Percentiles rank a stretch among this genome's conserved stretches.
phyloP scores from a whole-genome alignment of 2,329 filamentous ascomycete species.

The Cladophialophora carrionii region DNA sequence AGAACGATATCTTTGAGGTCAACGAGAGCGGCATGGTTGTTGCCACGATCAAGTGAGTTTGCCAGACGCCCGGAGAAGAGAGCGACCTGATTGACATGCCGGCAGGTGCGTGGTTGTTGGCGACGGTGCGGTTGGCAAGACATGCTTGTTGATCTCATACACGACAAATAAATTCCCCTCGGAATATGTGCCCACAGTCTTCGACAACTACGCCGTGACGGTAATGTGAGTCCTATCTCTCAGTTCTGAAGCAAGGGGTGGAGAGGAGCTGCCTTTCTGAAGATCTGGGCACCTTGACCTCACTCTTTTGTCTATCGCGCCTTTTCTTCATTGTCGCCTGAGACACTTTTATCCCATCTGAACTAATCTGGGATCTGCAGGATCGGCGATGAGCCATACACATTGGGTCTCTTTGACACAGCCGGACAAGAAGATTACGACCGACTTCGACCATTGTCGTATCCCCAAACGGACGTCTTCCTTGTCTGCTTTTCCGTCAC shows the following conservation, averaged over 20 bases:
- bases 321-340: background rate
- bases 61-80: conserved; percentile 21
- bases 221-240: conserved; percentile 75
- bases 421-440: conserved; percentile 99
- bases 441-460: conserved; percentile 90
- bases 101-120: conserved; percentile 95
- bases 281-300: background rate
- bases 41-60: conserved; percentile 65
- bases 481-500: conserved; percentile 98
- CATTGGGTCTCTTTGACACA: conserved; percentile 95
- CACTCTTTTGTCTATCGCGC: background rate
- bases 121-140: conserved; percentile 99
- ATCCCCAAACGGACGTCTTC: conserved; percentile 98
- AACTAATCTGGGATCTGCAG: conserved; percentile 54
- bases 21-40: conserved; percentile 57
- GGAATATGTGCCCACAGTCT: conserved; percentile 99
- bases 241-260: conserved; percentile 1
- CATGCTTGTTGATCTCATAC: conserved; percentile 97
- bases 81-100: conserved; percentile 36
- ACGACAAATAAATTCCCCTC: conserved; percentile 99
- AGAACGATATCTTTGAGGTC: conserved; percentile 17
- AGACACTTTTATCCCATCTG: conserved; percentile 1
- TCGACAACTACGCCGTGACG: conserved; percentile 99
- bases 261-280: background rate
- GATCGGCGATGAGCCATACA: conserved; percentile 99